Evolutionary conservation across 345 rosid species (phyloP).

Genomic region (Gossypium longicalyx): DNA sequence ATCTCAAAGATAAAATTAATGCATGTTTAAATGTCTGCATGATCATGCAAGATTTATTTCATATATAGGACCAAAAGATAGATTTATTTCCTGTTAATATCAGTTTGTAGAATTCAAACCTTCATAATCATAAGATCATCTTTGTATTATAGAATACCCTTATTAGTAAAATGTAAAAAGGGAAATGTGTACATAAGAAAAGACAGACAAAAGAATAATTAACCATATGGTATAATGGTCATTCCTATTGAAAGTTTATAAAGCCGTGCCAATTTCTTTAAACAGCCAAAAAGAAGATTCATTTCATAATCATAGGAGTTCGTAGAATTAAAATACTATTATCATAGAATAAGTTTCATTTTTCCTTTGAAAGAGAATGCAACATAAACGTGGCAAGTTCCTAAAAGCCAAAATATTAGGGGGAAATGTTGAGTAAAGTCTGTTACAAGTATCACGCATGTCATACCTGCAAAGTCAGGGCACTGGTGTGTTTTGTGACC

Average conservation of each 20-base stretch:
- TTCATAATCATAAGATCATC: no score
- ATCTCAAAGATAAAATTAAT: not conserved
- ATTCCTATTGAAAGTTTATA: not conserved
- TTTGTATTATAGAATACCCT: no score
- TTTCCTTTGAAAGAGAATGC: not conserved
- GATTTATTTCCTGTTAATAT: no score
- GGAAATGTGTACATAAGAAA: not conserved
- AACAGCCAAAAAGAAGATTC: not conserved
- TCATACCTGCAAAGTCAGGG: slow-evolving; percentile 88
- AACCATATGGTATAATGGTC: not conserved
- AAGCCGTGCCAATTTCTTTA: not conserved
- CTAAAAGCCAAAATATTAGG: not conserved
- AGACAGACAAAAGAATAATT: not conserved
- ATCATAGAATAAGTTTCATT: not conserved
- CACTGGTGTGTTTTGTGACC: slow-evolving; percentile 99
- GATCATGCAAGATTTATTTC: not conserved
- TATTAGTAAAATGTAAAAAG: no score
- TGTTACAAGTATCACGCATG: not conserved
- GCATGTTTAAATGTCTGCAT: not conserved
- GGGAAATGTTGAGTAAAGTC: not conserved
- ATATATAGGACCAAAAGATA: no score
- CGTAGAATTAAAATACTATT: not conserved
- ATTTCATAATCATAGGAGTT: not conserved
- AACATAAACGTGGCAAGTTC: not conserved
- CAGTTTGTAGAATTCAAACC: no score